These are phyloP conservation scores for Ichthyophthirius multifiliis DNA, from an alignment of 169 alveolate species.

Conservation along the genomic window DNA sequence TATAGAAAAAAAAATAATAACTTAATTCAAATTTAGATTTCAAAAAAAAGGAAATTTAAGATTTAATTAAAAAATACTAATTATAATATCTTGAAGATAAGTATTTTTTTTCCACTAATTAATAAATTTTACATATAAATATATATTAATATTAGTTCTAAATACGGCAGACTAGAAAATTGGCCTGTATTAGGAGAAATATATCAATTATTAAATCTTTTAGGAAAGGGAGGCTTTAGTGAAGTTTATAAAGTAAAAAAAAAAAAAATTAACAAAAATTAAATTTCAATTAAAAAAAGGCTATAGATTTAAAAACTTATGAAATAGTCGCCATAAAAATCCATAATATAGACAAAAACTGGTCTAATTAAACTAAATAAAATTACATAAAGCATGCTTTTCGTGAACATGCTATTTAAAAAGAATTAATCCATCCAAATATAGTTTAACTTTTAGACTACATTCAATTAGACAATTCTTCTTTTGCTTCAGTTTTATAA, in stretches of 20 bases:
- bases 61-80: background rate
- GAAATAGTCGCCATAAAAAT: conserved; percentile 84
- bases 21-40: background rate
- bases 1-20: background rate
- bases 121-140: background rate
- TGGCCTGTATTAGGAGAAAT: conserved; percentile 51
- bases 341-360: conserved; percentile 81
- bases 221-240: conserved; percentile 90
- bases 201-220: conserved; percentile 69
- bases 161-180: background rate
- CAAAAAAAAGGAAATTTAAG: background rate
- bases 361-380: conserved; percentile 79
- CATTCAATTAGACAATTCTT: conserved; percentile 81
- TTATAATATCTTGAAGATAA: background rate
- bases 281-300: conserved; percentile 33
- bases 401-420: conserved; percentile 86
- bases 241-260: conserved; percentile 86
- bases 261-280: background rate
- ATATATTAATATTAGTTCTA: background rate
- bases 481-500: conserved; percentile 86
- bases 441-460: conserved; percentile 85
- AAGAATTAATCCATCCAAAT: conserved; percentile 76
- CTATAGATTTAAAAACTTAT: conserved; percentile 79
- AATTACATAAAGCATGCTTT: conserved; percentile 87
- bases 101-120: too few species aligned